Base-by-base conservation (phyloP, 305 asterid species). In the Fraxinus velutina region DNA sequence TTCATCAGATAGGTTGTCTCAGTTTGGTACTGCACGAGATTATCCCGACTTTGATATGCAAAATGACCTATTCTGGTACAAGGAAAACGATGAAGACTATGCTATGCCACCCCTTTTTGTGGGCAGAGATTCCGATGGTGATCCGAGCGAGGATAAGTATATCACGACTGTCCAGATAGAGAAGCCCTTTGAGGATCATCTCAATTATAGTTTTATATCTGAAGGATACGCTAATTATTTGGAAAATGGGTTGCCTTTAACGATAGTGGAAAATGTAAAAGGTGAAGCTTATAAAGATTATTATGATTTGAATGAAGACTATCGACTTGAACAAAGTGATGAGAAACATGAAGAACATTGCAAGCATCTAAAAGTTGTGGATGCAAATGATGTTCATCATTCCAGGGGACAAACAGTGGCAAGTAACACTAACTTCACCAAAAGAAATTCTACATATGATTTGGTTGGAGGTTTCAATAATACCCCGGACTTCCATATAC, bases 41-140 rank as follows among this genome's bases (percentile, higher is more conserved):
- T 93, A 92, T 92, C 97, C 89, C n/a, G 98, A 94, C 79, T 92
- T 96, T n/a, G 98, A 96, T 81, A 96, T 96, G 97, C 97, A 94
- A 76, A 92, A 90, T 80, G 97, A 94, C 84, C 89, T 89, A 19
- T 90, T 85, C 82, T 96, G 98, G 99, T 91, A 93, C 84, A 89
- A 87, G 84, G 98, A 96, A 85, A 94, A 88, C 24, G 98, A 94
- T 42, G 97, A 92, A 37, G 98, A 94, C 86, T 96, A 80, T 79
- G 86, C 82, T 0, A 91, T 88, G 91, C 92, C 94, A 2, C 91
- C 93, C 21, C 78, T 55, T 81, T 88, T 91, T 77, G 83, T 77
- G 27, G 90, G 81, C 85, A 55, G 85, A 5, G 95, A 94, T 50
- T 78, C 83, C 47, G 86, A 82, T 9, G 89, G 86, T 12, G 92